These are phyloP conservation scores for Isatis tinctoria DNA, from an alignment of 345 rosid species.

Conservation along the genomic window DNA sequence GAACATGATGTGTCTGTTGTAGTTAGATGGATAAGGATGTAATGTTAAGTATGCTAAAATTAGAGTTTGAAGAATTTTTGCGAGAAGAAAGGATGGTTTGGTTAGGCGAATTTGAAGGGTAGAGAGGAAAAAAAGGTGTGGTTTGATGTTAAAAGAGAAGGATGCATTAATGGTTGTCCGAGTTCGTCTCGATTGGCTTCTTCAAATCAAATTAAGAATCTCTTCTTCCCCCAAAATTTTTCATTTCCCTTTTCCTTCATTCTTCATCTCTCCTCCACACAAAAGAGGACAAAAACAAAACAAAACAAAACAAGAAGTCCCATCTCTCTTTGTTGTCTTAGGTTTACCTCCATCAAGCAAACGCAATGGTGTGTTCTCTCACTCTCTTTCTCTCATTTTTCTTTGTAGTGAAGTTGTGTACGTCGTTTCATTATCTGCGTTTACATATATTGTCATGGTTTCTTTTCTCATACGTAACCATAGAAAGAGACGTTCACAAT, in stretches of 20 bases:
- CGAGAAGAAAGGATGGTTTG: slow-evolving; percentile 15
- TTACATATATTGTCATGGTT: background rate
- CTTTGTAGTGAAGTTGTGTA: background rate
- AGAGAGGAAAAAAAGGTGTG: slow-evolving; percentile 12
- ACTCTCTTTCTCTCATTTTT: background rate
- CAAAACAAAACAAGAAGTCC: background rate
- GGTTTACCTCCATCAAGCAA: slow-evolving; percentile 15
- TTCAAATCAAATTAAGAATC: slow-evolving; percentile 51
- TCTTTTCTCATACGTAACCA: background rate
- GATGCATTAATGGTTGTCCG: slow-evolving; percentile 27
- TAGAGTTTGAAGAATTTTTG: background rate
- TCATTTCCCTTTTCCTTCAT: slow-evolving; percentile 30
- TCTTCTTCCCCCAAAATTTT: slow-evolving; percentile 23
- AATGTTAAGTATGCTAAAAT: slow-evolving; percentile 4
- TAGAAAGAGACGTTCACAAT: background rate
- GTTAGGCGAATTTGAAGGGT: slow-evolving; percentile 24
- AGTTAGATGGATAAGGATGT: background rate
- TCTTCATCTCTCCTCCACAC: slow-evolving; percentile 33
- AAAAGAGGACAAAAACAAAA: slow-evolving; percentile 8
- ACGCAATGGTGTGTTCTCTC: slow-evolving; percentile 31
- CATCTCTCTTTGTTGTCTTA: slow-evolving; percentile 12
- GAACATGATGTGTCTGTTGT: too few relatives aligned
- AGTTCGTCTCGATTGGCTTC: slow-evolving; percentile 33
- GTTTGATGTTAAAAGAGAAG: background rate
- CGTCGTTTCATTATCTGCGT: background rate